A percentile compares a stretch with the other conserved stretches of the same genome.
These are phyloP conservation scores for Viola odorata DNA, from an alignment of 345 rosid species.

Conservation along the genomic window DNA sequence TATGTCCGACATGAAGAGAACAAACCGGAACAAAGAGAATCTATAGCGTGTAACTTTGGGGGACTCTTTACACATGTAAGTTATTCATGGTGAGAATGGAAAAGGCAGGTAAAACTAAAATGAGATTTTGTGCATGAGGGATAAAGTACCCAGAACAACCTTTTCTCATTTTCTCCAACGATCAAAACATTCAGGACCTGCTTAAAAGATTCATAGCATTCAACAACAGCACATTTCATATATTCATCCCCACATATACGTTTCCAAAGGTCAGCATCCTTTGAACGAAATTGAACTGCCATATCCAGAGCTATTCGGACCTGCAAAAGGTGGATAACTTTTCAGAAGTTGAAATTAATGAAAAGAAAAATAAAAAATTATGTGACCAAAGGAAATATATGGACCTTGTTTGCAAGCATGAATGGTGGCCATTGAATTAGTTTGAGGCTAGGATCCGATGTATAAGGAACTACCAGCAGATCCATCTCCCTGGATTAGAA, in stretches of 20 bases:
- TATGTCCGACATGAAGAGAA: too few species aligned
- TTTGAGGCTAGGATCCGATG: conserved; percentile 87
- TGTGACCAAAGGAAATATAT: background rate
- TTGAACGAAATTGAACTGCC: conserved; percentile 79
- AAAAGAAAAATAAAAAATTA: background rate
- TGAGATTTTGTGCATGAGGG: background rate
- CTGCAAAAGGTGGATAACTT: conserved; percentile 35
- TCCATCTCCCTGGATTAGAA: conserved; percentile 86
- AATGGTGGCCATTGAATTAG: conserved; percentile 98
- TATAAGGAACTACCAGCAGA: conserved; percentile 82
- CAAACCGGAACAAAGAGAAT: background rate
- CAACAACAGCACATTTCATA: conserved; percentile 97
- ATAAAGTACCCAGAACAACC: conserved; percentile 36
- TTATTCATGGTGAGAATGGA: background rate
- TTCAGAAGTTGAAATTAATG: background rate
- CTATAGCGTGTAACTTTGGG: background rate
- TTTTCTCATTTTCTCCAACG: conserved; percentile 90
- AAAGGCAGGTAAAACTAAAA: background rate
- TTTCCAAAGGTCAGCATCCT: conserved; percentile 91
- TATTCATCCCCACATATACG: conserved; percentile 92
- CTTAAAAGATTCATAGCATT: conserved; percentile 93
- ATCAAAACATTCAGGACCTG: conserved; percentile 69
- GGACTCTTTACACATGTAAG: background rate
- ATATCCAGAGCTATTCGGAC: conserved; percentile 92
- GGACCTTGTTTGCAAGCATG: conserved; percentile 96